These are phyloP conservation scores for Mycena crocata DNA, from an alignment of 768 basidiomycete genomes.

Conservation along the genomic window DNA sequence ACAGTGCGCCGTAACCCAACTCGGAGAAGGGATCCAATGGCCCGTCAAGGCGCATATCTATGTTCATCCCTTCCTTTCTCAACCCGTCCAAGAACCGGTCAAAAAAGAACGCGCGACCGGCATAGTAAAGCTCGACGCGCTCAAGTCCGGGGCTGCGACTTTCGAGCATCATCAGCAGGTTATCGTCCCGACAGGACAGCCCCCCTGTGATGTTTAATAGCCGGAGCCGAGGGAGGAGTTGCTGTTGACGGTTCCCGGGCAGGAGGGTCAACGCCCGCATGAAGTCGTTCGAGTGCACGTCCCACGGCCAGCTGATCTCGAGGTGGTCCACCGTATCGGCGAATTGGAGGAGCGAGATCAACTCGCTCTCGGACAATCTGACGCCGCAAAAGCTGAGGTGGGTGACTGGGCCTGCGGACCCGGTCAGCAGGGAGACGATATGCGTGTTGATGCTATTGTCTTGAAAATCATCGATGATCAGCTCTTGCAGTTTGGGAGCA, in stretches of 20 bases:
- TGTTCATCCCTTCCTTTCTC: conserved; percentile 20
- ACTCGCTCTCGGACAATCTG: conserved; percentile 12
- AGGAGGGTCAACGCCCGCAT: conserved; percentile 24
- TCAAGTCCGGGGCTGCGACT: conserved; percentile 13
- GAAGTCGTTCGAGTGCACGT: conserved; percentile 18
- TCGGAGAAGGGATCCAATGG: conserved; percentile 19
- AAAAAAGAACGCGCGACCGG: conserved; percentile 28
- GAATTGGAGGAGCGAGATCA: conserved; percentile 18
- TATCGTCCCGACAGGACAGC: conserved; percentile 13
- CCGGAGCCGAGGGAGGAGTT: conserved; percentile 12
- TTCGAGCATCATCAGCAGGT: conserved; percentile 22
- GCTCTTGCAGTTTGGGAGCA: neutral
- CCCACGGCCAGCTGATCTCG: conserved; percentile 26
- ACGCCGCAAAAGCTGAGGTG: conserved; percentile 24
- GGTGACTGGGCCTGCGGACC: neutral
- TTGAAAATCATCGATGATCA: conserved; percentile 11
- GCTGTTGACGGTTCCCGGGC: neutral
- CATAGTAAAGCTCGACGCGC: conserved; percentile 25
- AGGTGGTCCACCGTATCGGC: conserved; percentile 13
- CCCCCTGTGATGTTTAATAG: conserved; percentile 25
- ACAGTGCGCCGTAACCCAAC: no score
- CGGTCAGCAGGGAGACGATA: conserved; percentile 4
- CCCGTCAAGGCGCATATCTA: conserved; percentile 15
- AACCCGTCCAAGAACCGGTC: conserved; percentile 22
- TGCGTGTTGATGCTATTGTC: neutral